Conservation (phyloP, 768 basidiomycete genomes). For the Calocera viscosa region DNA sequence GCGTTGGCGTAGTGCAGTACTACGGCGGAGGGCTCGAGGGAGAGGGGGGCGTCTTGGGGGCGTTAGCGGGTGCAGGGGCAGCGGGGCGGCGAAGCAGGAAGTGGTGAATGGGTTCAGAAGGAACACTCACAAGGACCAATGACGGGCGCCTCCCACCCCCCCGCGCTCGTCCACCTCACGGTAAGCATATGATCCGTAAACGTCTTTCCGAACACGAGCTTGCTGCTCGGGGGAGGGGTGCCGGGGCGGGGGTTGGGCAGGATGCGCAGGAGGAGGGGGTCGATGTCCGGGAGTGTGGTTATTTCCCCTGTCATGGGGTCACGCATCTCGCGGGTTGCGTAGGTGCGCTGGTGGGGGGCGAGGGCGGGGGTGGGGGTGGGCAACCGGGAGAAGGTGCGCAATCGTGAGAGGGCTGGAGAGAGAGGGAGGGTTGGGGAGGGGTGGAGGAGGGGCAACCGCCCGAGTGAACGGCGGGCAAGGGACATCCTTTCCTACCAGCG, state of each 20-base stretch:
- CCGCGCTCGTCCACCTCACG: conserved; percentile 52
- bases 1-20: conserved; percentile 91
- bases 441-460: no score
- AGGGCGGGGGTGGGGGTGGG: no score
- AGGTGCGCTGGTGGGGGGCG: no score
- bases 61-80: no score
- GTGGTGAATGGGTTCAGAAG: no score
- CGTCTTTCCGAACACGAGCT: conserved; percentile 58
- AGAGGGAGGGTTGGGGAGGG: no score
- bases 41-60: conserved; percentile 51
- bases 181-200: conserved; percentile 81
- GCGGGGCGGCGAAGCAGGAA: not conserved
- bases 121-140: conserved; percentile 64
- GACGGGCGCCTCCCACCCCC: conserved; percentile 72
- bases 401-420: no score
- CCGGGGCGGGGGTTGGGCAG: conserved; percentile 41
- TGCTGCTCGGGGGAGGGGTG: conserved; percentile 48
- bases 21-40: conserved; percentile 63
- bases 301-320: conserved; percentile 44
- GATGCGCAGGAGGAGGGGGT: conserved; percentile 46
- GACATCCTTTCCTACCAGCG: no score
- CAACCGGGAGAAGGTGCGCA: no score
- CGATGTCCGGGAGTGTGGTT: conserved; percentile 38
- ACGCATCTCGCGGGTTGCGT: conserved; percentile 10
- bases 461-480: no score